phyloP scores from a whole-genome alignment of 2,329 filamentous ascomycete genomes.

The Fusarium marasasianum region DNA sequence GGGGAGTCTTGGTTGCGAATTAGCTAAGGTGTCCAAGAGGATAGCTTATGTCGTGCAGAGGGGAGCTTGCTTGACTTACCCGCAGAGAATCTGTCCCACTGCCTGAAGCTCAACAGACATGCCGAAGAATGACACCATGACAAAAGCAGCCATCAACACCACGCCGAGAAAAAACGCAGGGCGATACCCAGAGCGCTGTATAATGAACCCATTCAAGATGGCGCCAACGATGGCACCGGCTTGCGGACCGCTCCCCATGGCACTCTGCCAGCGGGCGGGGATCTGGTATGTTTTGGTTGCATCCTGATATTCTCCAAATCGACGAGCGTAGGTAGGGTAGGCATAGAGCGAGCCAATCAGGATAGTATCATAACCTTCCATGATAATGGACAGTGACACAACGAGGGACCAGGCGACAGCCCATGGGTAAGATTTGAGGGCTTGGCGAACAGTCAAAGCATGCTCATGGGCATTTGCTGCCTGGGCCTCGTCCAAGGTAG shows the following conservation, averaged over 20 bases:
- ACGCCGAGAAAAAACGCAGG: not conserved
- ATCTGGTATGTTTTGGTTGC: not conserved
- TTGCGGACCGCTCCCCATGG: not conserved
- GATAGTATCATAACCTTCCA: not conserved
- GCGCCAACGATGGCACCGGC: not conserved
- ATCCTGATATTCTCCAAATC: not conserved
- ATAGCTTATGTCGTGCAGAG: not conserved
- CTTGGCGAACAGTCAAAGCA: not conserved
- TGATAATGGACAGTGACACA: not conserved
- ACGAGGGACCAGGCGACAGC: not conserved
- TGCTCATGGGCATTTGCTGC: not conserved
- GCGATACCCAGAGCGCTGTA: not conserved
- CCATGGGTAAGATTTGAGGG: not conserved
- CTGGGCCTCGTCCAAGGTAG: not conserved
- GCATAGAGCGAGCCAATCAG: not conserved
- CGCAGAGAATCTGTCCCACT: not conserved
- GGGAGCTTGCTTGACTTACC: not conserved
- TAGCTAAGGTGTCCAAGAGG: accelerated
- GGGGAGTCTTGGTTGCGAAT: not conserved
- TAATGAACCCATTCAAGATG: not conserved
- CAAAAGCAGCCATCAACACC: not conserved
- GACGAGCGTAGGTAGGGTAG: not conserved
- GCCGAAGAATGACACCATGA: not conserved
- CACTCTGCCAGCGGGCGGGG: not conserved
- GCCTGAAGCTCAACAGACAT: not conserved